phyloP scores from a whole-genome alignment of 2,329 filamentous ascomycete genomes.

The Leptographium radiaticola region DNA sequence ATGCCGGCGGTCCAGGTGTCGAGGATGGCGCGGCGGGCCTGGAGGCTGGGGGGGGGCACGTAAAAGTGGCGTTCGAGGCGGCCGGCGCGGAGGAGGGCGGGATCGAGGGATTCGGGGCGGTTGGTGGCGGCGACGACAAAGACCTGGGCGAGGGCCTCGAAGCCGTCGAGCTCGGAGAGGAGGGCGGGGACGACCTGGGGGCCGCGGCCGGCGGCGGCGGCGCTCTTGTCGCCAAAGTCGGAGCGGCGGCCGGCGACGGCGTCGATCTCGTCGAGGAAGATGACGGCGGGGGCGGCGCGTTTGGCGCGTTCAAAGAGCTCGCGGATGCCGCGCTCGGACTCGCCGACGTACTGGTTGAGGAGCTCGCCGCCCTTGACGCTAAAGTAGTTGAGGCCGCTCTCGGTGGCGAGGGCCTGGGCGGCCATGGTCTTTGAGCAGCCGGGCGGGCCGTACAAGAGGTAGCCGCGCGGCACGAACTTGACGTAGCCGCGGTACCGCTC shows the following conservation, averaged over 20 bases:
- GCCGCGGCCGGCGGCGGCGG: constrained; percentile 27
- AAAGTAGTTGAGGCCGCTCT: constrained; percentile 85
- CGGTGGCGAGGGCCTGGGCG: constrained; percentile 81
- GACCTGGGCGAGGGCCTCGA: constrained; percentile 71
- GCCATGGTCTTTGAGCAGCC: constrained; percentile 92
- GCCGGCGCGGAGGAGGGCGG: constrained; percentile 73
- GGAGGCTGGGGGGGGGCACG: constrained; percentile 64
- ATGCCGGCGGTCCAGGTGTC: constrained; percentile 50
- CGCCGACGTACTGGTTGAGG: constrained; percentile 93
- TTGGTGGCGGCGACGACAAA: constrained; percentile 87
- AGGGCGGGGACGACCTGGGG: constrained; percentile 82
- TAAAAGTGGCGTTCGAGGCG: constrained; percentile 78
- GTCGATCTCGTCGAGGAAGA: constrained; percentile 97
- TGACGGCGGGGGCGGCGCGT: constrained; percentile 77
- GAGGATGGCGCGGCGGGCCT: constrained; percentile 66
- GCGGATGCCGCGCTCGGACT: constrained; percentile 76
- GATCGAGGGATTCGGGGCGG: constrained; percentile 72
- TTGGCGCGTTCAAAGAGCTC: constrained; percentile 77
- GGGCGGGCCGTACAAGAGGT: constrained; percentile 82
- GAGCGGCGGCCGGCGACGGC: constrained; percentile 52
- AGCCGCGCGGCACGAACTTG: constrained; percentile 51
- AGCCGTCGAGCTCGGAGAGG: constrained; percentile 91
- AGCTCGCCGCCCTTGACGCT: constrained; percentile 89
- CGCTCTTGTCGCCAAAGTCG: constrained; percentile 26
- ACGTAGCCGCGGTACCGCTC: constrained; percentile 20